phyloP scores from a whole-genome alignment of 345 rosid genomes.

The Acer yangbiense region DNA sequence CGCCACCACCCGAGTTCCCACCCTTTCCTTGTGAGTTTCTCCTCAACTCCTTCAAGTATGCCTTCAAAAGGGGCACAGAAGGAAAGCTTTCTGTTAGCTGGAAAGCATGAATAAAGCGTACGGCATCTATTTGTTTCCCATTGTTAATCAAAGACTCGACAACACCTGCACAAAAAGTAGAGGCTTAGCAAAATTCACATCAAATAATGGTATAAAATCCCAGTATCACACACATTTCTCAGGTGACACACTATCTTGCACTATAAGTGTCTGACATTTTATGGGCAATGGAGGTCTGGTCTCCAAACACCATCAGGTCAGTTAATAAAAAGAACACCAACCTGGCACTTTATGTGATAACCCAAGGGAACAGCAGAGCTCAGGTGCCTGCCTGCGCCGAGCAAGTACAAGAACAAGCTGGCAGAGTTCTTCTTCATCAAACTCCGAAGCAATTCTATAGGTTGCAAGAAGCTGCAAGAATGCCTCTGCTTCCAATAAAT shows the following conservation, averaged over 20 bases:
- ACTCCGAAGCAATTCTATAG: slow-evolving; percentile 69
- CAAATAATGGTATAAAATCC: slow-evolving; percentile 1
- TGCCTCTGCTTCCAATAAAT: slow-evolving; percentile 61
- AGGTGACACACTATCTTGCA: slow-evolving; percentile 10
- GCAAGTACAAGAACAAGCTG: slow-evolving; percentile 60
- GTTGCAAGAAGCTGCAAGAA: slow-evolving; percentile 72
- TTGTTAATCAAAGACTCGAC: slow-evolving; percentile 42
- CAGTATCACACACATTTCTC: slow-evolving; percentile 1
- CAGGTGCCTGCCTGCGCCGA: slow-evolving; percentile 60
- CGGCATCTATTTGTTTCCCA: slow-evolving; percentile 61
- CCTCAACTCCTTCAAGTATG: slow-evolving; percentile 55
- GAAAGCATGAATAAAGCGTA: slow-evolving; percentile 54
- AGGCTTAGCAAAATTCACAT: slow-evolving; percentile 9
- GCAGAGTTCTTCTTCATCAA: slow-evolving; percentile 67
- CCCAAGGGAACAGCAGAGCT: slow-evolving; percentile 64
- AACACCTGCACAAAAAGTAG: slow-evolving; percentile 42
- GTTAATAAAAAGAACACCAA: slow-evolving; percentile 48
- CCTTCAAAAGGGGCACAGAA: slow-evolving; percentile 55
- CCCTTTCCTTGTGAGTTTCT: slow-evolving; percentile 58
- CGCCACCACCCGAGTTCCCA: slow-evolving; percentile 32
- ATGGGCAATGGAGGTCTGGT: slow-evolving; percentile 26
- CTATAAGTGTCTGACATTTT: slow-evolving; percentile 21
- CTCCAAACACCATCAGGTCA: slow-evolving; percentile 44
- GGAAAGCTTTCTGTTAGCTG: slow-evolving; percentile 53
- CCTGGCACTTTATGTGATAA: slow-evolving; percentile 69